Base-by-base conservation (phyloP, 1,139 yeast genomes). In the Candida sanyaensis region DNA sequence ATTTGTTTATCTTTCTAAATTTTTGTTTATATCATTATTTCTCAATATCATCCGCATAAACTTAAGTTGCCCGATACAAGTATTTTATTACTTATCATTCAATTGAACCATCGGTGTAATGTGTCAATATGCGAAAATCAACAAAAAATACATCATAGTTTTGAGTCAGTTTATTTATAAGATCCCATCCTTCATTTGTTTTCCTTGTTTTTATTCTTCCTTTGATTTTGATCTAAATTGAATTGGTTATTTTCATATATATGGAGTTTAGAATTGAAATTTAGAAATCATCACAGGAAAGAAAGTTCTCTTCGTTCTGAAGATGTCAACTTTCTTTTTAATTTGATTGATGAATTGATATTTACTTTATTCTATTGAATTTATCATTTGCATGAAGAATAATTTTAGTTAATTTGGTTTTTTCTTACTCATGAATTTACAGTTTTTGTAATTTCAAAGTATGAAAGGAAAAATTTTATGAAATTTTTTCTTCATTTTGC, bases 41-140 rank as follows among this genome's bases (percentile, higher is more conserved):
- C 13, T 10, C 9, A 40, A 13, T 17, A 9, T 10, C n/a, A 10
- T n/a, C 45, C 72, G 77, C 77, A 71, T 67, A 65, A 53, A 72
- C 77, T 72, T 72, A 72, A 72, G 77, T 72, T 71, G 76, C 46
- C 73, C 75, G 75, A 57, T 70, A 60, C 63, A 55, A 59, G 64
- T 57, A 27, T 7, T 36, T 57, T 51, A 37, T 33, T 42, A 55
- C 59, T 57, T 54, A 53, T 55, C 55, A 50, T 49, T 52, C 38
- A 54, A 41, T 30, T 31, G 69, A 65, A 50, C 69, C 73, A 68
- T 64, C 78, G 78, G 74, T 59, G 59, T 78, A 70, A 75, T 75
- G 80, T 75, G 80, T 75, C 80, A 66, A 67, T 75, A 68, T 75
- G 80, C 80, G 77, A 54, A 75, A 60, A 75, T 31, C 24, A 51